Base-by-base conservation (phyloP, 2,329 filamentous ascomycete genomes). In the Sordariomycetes sp. region DNA sequence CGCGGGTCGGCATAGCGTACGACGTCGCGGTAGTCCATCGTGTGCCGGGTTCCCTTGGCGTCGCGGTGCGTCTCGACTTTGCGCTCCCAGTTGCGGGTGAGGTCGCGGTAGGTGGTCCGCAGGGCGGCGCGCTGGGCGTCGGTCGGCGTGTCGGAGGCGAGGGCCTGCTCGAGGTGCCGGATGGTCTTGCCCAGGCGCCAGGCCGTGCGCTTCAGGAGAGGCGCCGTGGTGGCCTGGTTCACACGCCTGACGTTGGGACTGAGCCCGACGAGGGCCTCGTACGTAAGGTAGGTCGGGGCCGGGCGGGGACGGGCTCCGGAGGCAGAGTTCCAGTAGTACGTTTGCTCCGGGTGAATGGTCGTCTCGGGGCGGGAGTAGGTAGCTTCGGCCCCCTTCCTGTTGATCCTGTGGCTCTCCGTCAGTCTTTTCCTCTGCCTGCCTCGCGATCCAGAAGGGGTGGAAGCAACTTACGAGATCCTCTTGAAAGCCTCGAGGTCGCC, bases 171-270 rank as follows among this genome's bases (percentile, higher is more conserved):
- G 22, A 54, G 57, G 3, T 68, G 61, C 4, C 51, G 57, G 24
- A 70, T 61, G 4, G 72, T 74, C 52, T 64, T 62, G 28, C 74
- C 74, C 59, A 76, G 67, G 46, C 74, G 72, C 60, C 68, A 75
- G 24, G 69, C 72, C 22, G 75, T 63, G 25, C 70, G 66, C 56
- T 67, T 66, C 59, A 70, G 65, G 60, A 69, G 22, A 3, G 50
- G 50, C 8, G 16, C 3, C 20, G 50, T 52, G 2, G 10, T 24
- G 10, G 3, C 2, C 3, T 14, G 22, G 50, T 25, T 28, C 14
- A 14, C 6, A 10, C 7, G 22, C 11, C 5, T 32, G 22, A n/a
- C 11, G 20, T 28, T 3, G 12, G 50, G 50, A 5, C 11, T 12
- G 11, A 46, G 34, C 46, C 14, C 52, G 12, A 12, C 20, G 18